Evolutionary conservation across 1,284 basidiomycete species (phyloP), one percentile per base, ranked within the genome.

Genomic region (Tremellales sp.): DNA sequence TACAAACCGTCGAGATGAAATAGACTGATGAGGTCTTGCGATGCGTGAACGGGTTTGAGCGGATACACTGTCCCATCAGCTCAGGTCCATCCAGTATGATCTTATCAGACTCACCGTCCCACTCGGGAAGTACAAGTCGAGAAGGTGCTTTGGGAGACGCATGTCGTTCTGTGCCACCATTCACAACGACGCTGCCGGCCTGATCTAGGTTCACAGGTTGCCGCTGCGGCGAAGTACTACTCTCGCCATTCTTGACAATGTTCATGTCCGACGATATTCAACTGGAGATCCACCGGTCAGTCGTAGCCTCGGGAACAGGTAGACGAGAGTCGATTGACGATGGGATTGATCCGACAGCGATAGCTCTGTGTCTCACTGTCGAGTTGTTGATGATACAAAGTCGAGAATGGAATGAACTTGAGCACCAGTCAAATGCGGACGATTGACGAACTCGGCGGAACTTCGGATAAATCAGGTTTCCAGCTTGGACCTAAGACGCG

Each of bases 11-110:
- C 64, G 33, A 72, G 66, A 49, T 67, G 60, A 13, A 72, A 57
- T 23, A 67, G 58, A 23, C 66, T 66, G 40, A 72, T 67, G 37
- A 70, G 53, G 37, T 72, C 69, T 25, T 59, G 62, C 3, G 66
- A 68, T 13, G 66, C 41, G 44, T 72, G 69, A 1, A 70, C 49
- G 35, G 58, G 64, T 54, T 65, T 65, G 3, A 36, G 42, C 6
- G 64, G 62, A 4, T 60, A 53, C 10, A 60, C 67, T 67, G 53
- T 3, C 23, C n/a, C 33, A 25, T 39, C 27, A 27, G 42, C 22
- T 41, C 25, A 46, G 25, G 2, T 25, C 23, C n/a, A 2, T 24
- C 4, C 12, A 22, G 25, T 19, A 21, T 17, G 19, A 15, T 40
- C 15, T 22, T 13, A 21, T n/a, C 11, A 41, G 44, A 54, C 67